Conservation (phyloP, 495 filamentous ascomycete genomes). For the Symbiotaphrina buchneri region DNA sequence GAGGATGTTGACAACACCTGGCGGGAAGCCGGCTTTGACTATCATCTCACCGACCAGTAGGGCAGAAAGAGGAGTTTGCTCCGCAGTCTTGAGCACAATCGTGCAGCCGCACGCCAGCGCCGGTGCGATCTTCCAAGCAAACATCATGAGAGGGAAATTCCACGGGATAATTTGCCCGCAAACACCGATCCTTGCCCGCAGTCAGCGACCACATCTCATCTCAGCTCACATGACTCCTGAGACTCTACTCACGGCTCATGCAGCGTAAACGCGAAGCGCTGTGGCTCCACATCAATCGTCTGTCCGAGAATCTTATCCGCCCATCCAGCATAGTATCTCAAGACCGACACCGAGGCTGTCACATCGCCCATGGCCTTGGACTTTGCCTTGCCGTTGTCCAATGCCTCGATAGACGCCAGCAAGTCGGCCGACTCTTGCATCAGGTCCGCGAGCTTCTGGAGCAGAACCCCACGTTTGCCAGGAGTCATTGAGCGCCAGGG, state of each 20-base stretch:
- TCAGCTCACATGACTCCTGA: conserved; percentile 1
- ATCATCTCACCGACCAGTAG: conserved; percentile 9
- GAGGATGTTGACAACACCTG: conserved; percentile 14
- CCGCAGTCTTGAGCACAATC: conserved; percentile 10
- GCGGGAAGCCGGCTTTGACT: conserved; percentile 9
- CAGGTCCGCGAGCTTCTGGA: conserved; percentile 70
- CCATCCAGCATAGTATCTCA: conserved; percentile 95
- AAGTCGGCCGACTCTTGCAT: conserved; percentile 58
- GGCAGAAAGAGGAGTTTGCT: conserved; percentile 8
- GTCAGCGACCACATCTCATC: conserved; percentile 7
- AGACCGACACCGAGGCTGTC: conserved; percentile 34
- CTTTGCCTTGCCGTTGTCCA: conserved; percentile 92
- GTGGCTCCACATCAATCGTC: conserved; percentile 67
- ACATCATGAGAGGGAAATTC: conserved; percentile 13
- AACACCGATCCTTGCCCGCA: conserved; percentile 9
- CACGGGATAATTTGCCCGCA: conserved; percentile 12
- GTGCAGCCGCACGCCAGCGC: conserved; percentile 11
- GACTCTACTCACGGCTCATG: conserved; percentile 69
- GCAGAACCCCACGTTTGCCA: conserved; percentile 44
- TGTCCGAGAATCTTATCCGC: conserved; percentile 96
- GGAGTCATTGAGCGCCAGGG: conserved; percentile 56
- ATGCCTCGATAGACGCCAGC: conserved; percentile 64
- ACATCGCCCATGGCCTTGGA: conserved; percentile 65
- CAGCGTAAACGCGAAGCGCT: conserved; percentile 76
- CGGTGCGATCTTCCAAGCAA: conserved; percentile 8